Evolutionary conservation across 495 filamentous ascomycete species (phyloP).

Genomic region (Hypoxylon intermedium): DNA sequence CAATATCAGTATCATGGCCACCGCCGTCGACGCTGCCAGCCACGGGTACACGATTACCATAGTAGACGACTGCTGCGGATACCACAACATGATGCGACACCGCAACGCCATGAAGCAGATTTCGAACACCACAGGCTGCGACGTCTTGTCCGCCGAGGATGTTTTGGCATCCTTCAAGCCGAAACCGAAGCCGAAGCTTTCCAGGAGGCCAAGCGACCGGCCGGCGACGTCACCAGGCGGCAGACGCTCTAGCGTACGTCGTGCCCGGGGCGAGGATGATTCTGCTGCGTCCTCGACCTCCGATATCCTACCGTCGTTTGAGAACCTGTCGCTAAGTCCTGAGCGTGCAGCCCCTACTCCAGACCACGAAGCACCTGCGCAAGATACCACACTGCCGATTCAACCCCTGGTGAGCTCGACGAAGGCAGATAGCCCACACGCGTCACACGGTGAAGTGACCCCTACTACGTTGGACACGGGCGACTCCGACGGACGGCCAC

Average conservation of each 20-base stretch:
- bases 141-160: constrained; percentile 64
- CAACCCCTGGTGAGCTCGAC: constrained; percentile 40
- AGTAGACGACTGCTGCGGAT: constrained; percentile 89
- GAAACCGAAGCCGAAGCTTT: constrained; percentile 21
- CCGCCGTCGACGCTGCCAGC: constrained; percentile 85
- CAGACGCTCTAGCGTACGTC: constrained; percentile 84
- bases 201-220: constrained; percentile 24
- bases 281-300: constrained; percentile 37
- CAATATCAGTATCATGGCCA: constrained; percentile 90
- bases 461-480: background rate
- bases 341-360: constrained; percentile 38
- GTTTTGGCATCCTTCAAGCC: constrained; percentile 57
- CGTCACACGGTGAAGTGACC: constrained; percentile 2
- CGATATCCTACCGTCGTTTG: constrained; percentile 41
- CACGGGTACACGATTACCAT: constrained; percentile 86
- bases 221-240: constrained; percentile 57
- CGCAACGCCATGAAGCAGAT: constrained; percentile 79
- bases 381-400: constrained; percentile 31
- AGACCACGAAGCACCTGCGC: constrained; percentile 30
- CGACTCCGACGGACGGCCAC: background rate
- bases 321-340: constrained; percentile 44
- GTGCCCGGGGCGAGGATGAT: constrained; percentile 67
- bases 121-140: constrained; percentile 75
- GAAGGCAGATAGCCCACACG: constrained; percentile 6
- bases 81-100: constrained; percentile 73